A percentile compares a stretch with the other conserved stretches of the same genome.
phyloP scores from a whole-genome alignment of 2,329 filamentous ascomycete species.

The Cytospora schulzeri region DNA sequence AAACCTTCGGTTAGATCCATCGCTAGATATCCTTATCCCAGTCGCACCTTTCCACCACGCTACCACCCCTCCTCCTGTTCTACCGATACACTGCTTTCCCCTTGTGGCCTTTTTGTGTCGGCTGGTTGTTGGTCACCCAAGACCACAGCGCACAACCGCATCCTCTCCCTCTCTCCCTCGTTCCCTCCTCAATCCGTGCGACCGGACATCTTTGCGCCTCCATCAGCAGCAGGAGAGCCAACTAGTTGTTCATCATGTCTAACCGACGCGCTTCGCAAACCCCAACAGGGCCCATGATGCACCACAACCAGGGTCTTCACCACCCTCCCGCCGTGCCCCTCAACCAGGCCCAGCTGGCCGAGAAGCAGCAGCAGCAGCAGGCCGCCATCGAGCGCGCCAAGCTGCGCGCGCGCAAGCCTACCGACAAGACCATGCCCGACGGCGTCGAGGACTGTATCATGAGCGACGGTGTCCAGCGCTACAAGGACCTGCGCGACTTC shows the following conservation, averaged over 20 bases:
- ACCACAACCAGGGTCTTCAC: conserved; percentile 38
- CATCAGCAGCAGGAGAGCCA: conserved; percentile 3
- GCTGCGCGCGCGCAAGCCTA: conserved; percentile 84
- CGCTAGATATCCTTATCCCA: conserved; percentile 4
- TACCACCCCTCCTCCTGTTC: conserved; percentile 5
- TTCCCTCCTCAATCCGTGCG: conserved; percentile 1
- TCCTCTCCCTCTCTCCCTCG: neutral
- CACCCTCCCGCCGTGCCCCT: conserved; percentile 45
- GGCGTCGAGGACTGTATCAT: conserved; percentile 82
- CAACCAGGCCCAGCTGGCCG: conserved; percentile 56
- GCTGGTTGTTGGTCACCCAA: neutral
- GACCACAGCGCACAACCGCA: conserved; percentile 2
- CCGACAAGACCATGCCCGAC: conserved; percentile 92
- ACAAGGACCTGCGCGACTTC: conserved; percentile 80
- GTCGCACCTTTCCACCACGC: neutral
- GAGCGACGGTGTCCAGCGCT: conserved; percentile 79
- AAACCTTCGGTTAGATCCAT: neutral
- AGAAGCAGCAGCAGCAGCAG: conserved; percentile 51
- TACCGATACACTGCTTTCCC: conserved; percentile 19
- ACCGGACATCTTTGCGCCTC: conserved; percentile 4
- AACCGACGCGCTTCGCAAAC: conserved; percentile 15
- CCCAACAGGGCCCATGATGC: conserved; percentile 57
- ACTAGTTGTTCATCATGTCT: conserved; percentile 20
- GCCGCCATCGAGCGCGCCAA: conserved; percentile 69
- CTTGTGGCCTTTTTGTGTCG: conserved; percentile 1